phyloP scores from a whole-genome alignment of 2,329 filamentous ascomycete species.

The Fusarium sp. region DNA sequence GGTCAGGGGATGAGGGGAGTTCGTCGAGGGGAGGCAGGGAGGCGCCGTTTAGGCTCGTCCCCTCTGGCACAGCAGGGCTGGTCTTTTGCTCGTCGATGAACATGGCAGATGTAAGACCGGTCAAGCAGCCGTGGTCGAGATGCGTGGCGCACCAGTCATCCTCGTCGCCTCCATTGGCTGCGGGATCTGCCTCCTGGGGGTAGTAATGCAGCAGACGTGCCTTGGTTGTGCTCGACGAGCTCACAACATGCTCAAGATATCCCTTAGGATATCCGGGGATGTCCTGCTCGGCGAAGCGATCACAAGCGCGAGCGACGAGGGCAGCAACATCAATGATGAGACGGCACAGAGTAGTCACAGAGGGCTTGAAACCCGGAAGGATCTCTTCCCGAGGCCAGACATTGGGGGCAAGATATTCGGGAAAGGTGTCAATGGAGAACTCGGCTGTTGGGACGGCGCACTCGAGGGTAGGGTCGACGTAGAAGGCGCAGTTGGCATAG shows the following conservation, averaged over 20 bases:
- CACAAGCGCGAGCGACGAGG: slow-evolving; percentile 90
- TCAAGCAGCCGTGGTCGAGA: slow-evolving; percentile 92
- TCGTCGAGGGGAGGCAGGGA: slow-evolving; percentile 71
- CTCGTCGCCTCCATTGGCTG: slow-evolving; percentile 61
- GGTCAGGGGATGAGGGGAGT: slow-evolving; percentile 81
- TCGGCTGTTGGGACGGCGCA: slow-evolving; percentile 70
- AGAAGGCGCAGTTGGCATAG: slow-evolving; percentile 87
- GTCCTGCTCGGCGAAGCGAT: slow-evolving; percentile 83
- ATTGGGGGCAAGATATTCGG: slow-evolving; percentile 91
- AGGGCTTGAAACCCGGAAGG: slow-evolving; percentile 80
- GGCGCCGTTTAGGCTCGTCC: slow-evolving; percentile 37
- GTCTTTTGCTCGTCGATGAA: slow-evolving; percentile 82
- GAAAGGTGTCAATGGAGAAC: slow-evolving; percentile 73
- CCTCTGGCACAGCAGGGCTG: slow-evolving; percentile 49
- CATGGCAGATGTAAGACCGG: slow-evolving; percentile 94
- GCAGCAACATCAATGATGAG: slow-evolving; percentile 91
- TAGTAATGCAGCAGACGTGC: slow-evolving; percentile 95
- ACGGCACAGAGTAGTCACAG: slow-evolving; percentile 80
- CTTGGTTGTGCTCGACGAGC: slow-evolving; percentile 88
- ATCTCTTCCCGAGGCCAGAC: slow-evolving; percentile 81
- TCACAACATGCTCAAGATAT: slow-evolving; percentile 89
- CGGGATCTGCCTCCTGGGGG: slow-evolving; percentile 64
- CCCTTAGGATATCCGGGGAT: slow-evolving; percentile 80
- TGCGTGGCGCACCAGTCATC: slow-evolving; percentile 97
- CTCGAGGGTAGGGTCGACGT: slow-evolving; percentile 72